Percentiles rank a stretch among this genome's conserved stretches.
Evolutionary conservation across 2,329 filamentous ascomycete species (phyloP).

Genomic region (Fusarium pilosicola): DNA sequence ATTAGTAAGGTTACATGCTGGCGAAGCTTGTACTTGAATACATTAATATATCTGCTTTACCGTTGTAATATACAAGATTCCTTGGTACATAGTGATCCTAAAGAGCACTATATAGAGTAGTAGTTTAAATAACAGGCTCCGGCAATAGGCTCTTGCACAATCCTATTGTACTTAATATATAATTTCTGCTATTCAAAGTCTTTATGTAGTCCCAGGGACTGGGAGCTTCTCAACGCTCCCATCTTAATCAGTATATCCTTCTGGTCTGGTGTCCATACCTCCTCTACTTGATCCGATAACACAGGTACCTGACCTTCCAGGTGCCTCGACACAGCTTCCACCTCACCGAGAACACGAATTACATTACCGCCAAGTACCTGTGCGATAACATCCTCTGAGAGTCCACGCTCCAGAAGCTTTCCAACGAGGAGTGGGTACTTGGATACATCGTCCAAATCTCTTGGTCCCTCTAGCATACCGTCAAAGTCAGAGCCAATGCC

Average conservation of each 20-base stretch:
- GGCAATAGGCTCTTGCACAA: too few relatives aligned
- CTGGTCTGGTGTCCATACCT: background rate
- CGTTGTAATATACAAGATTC: rapidly evolving
- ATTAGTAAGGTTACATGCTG: too few relatives aligned
- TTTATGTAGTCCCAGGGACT: too few relatives aligned
- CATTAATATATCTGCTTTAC: too few relatives aligned
- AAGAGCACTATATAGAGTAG: too few relatives aligned
- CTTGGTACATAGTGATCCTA: too few relatives aligned
- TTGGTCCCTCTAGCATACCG: background rate
- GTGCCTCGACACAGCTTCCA: background rate
- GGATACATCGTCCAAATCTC: background rate
- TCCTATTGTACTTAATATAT: rapidly evolving
- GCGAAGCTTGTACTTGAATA: too few relatives aligned
- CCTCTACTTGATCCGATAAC: background rate
- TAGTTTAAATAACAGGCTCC: rapidly evolving
- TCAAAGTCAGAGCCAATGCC: background rate
- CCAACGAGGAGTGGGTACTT: background rate
- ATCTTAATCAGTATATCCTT: too few relatives aligned
- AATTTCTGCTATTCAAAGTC: too few relatives aligned
- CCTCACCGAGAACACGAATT: background rate
- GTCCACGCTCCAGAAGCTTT: background rate
- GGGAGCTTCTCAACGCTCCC: too few relatives aligned
- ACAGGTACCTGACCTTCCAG: background rate
- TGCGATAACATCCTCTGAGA: background rate
- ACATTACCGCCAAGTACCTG: background rate